Conservation (phyloP, 495 filamentous ascomycete species). For the Amphirosellinia nigrospora region DNA sequence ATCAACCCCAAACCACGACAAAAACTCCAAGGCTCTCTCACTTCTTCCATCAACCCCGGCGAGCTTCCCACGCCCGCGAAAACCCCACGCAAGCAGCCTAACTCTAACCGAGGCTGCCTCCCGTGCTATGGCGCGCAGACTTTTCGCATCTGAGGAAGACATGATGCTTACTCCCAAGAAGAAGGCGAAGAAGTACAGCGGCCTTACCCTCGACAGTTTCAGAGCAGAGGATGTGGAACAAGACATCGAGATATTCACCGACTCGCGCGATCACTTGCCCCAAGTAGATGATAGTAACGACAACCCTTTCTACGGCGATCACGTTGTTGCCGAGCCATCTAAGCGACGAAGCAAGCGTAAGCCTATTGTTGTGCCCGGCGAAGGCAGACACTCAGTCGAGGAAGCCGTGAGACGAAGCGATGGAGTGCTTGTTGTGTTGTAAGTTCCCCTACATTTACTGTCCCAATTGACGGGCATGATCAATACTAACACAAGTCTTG, state of each 20-base stretch:
- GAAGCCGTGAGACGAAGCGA: conserved; percentile 70
- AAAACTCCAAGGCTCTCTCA: conserved; percentile 29
- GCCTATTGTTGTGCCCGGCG: conserved; percentile 54
- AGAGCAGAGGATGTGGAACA: conserved; percentile 60
- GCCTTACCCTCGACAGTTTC: conserved; percentile 73
- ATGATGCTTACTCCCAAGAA: conserved; percentile 65
- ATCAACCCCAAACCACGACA: conserved; percentile 24
- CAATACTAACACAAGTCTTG: conserved; percentile 33
- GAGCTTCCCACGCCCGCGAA: conserved; percentile 91
- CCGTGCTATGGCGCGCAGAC: conserved; percentile 70
- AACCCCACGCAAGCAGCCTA: conserved; percentile 78
- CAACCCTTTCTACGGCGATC: conserved; percentile 75
- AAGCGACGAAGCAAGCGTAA: conserved; percentile 54
- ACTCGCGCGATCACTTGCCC: conserved; percentile 85
- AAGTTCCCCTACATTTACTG: conserved; percentile 51
- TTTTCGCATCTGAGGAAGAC: conserved; percentile 69
- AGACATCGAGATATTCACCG: conserved; percentile 83
- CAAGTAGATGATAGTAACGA: conserved; percentile 66
- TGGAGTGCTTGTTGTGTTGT: conserved; percentile 88
- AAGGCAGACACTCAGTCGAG: conserved; percentile 63
- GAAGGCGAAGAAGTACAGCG: conserved; percentile 62
- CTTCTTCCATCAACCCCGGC: conserved; percentile 36
- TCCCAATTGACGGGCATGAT: conserved; percentile 8
- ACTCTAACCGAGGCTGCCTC: conserved; percentile 59
- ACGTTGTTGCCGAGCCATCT: conserved; percentile 36